Conservation (phyloP, 176 grass and related monocot species). For the Dactylis glomerata region DNA sequence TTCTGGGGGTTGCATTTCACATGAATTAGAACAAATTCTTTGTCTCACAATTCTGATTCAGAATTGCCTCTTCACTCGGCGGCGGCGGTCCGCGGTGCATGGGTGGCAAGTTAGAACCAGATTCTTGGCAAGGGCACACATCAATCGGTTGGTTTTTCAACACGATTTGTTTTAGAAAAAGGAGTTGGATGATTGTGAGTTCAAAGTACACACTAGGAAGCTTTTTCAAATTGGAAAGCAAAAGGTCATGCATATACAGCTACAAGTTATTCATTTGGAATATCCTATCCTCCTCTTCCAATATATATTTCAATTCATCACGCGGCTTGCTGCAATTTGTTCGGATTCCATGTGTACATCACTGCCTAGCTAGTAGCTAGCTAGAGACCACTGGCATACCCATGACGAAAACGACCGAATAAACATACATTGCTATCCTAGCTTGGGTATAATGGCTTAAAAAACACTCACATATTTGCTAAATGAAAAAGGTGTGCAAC, state of each 20-base stretch:
- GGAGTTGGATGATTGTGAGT: not conserved
- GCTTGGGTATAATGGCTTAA: not conserved
- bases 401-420: constrained; percentile 2
- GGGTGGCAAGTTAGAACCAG: not conserved
- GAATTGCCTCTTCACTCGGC: not conserved
- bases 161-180: constrained; percentile 21
- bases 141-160: constrained; percentile 12
- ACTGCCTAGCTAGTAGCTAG: not conserved
- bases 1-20: not conserved
- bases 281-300: constrained; percentile 14
- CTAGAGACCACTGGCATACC: not conserved
- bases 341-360: not conserved
- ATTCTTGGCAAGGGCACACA: not conserved
- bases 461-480: not conserved
- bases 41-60: not conserved
- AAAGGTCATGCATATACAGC: constrained; percentile 1
- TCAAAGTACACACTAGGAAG: not conserved
- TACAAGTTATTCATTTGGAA: not conserved
- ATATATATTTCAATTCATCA: constrained; percentile 7
- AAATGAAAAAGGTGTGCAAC: not conserved
- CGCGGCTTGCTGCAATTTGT: not conserved
- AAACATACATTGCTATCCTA: not conserved
- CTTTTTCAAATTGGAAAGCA: not conserved
- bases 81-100: not conserved
- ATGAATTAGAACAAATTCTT: not conserved